A percentile compares a stretch with the other conserved stretches of the same genome.
These are phyloP conservation scores for peach (Prunus persica) DNA, from an alignment of 306 rosid genomes.

Conservation along the genomic window Prunus_persica_NCBIv2 NC_034014.1:29548501-29549000, in stretches of 20 bases:
- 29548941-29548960: neutral
- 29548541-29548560: conserved; percentile 42
- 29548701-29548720: conserved; percentile 50
- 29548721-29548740: conserved; percentile 7
- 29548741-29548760: conserved; percentile 12
- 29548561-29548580: conserved; percentile 46
- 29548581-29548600: conserved; percentile 30
- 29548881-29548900: neutral
- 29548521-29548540: conserved; percentile 35
- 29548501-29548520: conserved; percentile 39
- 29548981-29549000: neutral
- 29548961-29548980: neutral
- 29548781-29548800: conserved; percentile 18
- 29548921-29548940: neutral
- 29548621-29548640: conserved; percentile 57
- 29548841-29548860: neutral
- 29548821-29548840: neutral
- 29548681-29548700: conserved; percentile 31
- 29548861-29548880: neutral
- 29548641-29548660: conserved; percentile 95
- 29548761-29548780: conserved; percentile 11
- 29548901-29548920: neutral
- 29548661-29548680: conserved; percentile 77
- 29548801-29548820: conserved; percentile 16
- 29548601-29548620: conserved; percentile 48